Percentiles rank a stretch among this genome's conserved stretches.
Evolutionary conservation across 495 filamentous ascomycete species (phyloP).

Genomic region (Bryoglossum gracile): DNA sequence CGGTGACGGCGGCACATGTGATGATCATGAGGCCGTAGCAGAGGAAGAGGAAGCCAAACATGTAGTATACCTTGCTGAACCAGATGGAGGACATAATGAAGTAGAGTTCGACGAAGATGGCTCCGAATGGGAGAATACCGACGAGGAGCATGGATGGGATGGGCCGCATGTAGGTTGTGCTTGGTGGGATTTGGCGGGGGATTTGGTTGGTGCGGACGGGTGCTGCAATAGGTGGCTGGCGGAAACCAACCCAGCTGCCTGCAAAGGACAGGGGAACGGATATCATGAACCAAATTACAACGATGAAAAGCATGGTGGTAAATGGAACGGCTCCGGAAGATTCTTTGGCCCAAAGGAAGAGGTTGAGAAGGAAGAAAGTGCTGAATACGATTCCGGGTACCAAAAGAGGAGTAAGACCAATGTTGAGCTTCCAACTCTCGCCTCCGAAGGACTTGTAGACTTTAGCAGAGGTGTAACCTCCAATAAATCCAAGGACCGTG

Average conservation of each 20-base stretch:
- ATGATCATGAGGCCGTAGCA: conserved; percentile 98
- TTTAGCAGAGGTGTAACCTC: conserved; percentile 83
- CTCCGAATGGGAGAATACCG: conserved; percentile 86
- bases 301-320: conserved; percentile 88
- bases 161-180: conserved; percentile 70
- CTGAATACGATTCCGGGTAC: conserved; percentile 83
- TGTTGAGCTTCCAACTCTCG: conserved; percentile 90
- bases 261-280: conserved; percentile 83
- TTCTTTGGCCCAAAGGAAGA: conserved; percentile 88
- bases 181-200: conserved; percentile 86
- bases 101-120: conserved; percentile 96
- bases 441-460: conserved; percentile 89
- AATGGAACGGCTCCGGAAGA: conserved; percentile 94
- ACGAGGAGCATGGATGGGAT: conserved; percentile 83
- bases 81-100: conserved; percentile 98
- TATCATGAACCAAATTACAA: conserved; percentile 94
- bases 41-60: conserved; percentile 98
- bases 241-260: conserved; percentile 90
- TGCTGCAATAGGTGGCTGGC: conserved; percentile 52
- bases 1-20: conserved; percentile 84
- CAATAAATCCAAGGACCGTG: conserved; percentile 85
- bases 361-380: conserved; percentile 87
- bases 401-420: conserved; percentile 75
- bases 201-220: conserved; percentile 97
- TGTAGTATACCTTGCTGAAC: conserved; percentile 98